Evolutionary conservation across 2,329 filamentous ascomycete species (phyloP).

Genomic region (Coleophoma crateriformis): DNA sequence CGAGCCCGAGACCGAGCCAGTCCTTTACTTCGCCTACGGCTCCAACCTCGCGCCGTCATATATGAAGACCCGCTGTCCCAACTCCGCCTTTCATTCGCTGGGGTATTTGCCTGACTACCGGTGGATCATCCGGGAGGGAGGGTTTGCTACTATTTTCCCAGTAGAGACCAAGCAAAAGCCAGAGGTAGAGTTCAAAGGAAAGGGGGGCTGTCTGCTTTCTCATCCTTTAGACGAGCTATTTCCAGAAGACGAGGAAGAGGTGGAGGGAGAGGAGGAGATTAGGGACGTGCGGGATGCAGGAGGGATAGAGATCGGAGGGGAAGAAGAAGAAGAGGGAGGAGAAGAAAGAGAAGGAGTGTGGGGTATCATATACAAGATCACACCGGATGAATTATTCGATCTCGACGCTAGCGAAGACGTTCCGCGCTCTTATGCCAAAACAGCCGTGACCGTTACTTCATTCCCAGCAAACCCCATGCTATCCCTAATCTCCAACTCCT

Average conservation of each 20-base stretch:
- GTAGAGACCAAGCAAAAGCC: no score
- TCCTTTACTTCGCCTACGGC: slow-evolving; percentile 62
- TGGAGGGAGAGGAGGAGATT: no score
- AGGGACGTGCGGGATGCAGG: no score
- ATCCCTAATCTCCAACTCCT: not conserved
- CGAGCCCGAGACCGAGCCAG: no score
- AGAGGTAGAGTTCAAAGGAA: no score
- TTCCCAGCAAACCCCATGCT: no score
- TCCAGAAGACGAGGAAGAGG: no score
- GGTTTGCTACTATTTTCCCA: slow-evolving; percentile 58
- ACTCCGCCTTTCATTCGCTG: slow-evolving; percentile 39
- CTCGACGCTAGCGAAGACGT: slow-evolving; percentile 60
- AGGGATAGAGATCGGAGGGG: no score
- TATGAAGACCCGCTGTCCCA: slow-evolving; percentile 57
- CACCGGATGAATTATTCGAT: slow-evolving; percentile 39
- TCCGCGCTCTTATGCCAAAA: slow-evolving; percentile 52
- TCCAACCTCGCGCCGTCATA: slow-evolving; percentile 63
- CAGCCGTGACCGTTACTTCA: slow-evolving; percentile 33
- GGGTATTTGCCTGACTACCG: slow-evolving; percentile 49
- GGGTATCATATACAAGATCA: slow-evolving; percentile 45
- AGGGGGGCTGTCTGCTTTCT: no score
- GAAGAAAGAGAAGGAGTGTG: slow-evolving; percentile 32
- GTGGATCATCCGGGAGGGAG: slow-evolving; percentile 63
- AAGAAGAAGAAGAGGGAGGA: no score
- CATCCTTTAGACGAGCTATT: no score